Evolutionary conservation across 805 yeast species (phyloP).

Genomic region (Candida stauntonica): DNA sequence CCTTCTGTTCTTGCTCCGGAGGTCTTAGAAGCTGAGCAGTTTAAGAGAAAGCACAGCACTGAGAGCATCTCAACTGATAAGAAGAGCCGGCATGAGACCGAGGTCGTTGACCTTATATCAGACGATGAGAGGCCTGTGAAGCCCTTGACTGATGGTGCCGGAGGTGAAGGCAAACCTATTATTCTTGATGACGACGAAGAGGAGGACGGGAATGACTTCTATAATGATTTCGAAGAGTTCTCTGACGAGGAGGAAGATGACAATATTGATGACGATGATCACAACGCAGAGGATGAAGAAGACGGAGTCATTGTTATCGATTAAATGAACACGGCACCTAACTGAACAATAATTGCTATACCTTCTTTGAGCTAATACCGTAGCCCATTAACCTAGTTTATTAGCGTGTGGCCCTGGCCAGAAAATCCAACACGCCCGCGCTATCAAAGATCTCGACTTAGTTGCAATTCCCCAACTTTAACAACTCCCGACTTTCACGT

Average conservation of each 20-base stretch:
- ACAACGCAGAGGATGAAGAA: conserved; percentile 1
- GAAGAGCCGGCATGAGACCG: conserved; percentile 3
- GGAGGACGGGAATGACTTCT: conserved; percentile 2
- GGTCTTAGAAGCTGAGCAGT: neutral
- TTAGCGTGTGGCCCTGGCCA: too few relatives aligned
- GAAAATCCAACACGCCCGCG: too few relatives aligned
- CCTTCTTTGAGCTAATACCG: too few relatives aligned
- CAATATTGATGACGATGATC: neutral
- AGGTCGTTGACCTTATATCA: conserved; percentile 4
- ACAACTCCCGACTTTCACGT: too few relatives aligned
- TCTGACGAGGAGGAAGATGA: conserved; percentile 7
- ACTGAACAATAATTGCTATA: too few relatives aligned
- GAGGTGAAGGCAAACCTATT: conserved; percentile 1
- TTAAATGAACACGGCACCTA: too few relatives aligned
- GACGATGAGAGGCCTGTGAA: neutral
- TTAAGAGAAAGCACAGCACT: conserved; percentile 6
- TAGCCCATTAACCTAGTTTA: too few relatives aligned
- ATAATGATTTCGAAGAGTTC: conserved; percentile 8
- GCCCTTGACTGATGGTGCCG: neutral
- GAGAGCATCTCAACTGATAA: neutral
- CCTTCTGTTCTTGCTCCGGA: too few relatives aligned
- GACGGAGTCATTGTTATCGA: conserved; percentile 4
- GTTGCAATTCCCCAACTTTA: too few relatives aligned
- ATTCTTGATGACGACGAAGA: conserved; percentile 10
- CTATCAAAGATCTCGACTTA: too few relatives aligned